Evolutionary conservation across 192 early-diverging fungal species (phyloP).

Genomic region (Umbelopsis sp.): DNA sequence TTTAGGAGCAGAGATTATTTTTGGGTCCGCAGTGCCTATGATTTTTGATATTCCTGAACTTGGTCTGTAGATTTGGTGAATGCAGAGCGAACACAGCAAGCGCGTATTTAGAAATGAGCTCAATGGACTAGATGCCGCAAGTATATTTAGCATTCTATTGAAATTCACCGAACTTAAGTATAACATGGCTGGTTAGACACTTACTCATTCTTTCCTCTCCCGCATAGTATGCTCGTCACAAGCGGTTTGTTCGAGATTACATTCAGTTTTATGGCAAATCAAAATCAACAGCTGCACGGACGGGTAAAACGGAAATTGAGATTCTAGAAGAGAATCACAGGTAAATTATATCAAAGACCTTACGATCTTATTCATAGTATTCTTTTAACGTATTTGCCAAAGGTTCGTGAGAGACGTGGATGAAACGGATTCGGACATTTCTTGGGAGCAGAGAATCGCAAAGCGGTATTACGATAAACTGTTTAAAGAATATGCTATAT

Average conservation of each 20-base stretch:
- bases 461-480: slow-evolving; percentile 86
- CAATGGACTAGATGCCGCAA: slow-evolving; percentile 48
- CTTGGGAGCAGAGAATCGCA: slow-evolving; percentile 77
- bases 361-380: not conserved
- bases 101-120: slow-evolving; percentile 43
- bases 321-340: slow-evolving; percentile 70
- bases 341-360: slow-evolving; percentile 39
- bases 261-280: slow-evolving; percentile 41
- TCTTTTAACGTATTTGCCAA: not conserved
- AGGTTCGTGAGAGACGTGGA: slow-evolving; percentile 66
- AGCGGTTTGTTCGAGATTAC: slow-evolving; percentile 63
- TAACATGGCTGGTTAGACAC: no score
- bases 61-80: not conserved
- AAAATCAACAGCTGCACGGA: not conserved
- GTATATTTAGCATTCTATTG: not conserved
- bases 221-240: slow-evolving; percentile 54
- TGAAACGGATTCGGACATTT: slow-evolving; percentile 48
- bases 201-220: not conserved
- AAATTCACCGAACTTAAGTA: no score
- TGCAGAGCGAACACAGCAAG: slow-evolving; percentile 24
- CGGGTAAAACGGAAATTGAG: slow-evolving; percentile 61
- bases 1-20: not conserved
- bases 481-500: slow-evolving; percentile 83
- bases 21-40: not conserved
- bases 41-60: slow-evolving; percentile 2